A percentile compares a stretch with the other conserved stretches of the same genome.
Evolutionary conservation across 306 rosid species (phyloP).

Genomic region (Parietaria judaica): DNA sequence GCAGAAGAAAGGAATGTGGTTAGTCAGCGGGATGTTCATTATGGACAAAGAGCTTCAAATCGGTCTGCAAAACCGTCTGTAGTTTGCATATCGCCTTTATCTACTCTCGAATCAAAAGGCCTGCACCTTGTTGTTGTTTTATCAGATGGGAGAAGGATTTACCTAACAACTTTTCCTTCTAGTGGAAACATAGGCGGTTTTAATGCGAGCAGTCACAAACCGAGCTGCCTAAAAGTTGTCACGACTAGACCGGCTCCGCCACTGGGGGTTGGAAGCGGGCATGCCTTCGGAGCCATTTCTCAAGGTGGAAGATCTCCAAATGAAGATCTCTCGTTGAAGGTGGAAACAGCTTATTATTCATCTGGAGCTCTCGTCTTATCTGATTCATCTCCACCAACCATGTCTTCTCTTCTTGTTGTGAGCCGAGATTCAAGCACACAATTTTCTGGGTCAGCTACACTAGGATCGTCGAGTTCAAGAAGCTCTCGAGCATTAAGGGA

Average conservation of each 20-base stretch:
- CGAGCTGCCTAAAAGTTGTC: conserved; percentile 84
- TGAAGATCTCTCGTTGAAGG: conserved; percentile 83
- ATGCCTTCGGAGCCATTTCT: conserved; percentile 78
- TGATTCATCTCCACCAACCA: conserved; percentile 83
- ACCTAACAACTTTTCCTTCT: conserved; percentile 85
- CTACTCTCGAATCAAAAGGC: conserved; percentile 83
- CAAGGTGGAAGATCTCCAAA: conserved; percentile 75
- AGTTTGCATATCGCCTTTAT: conserved; percentile 78
- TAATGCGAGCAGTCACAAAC: conserved; percentile 55
- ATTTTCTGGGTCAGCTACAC: conserved; percentile 45
- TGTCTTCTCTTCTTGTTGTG: conserved; percentile 83
- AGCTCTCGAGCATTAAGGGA: conserved; percentile 85
- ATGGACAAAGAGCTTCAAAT: conserved; percentile 63
- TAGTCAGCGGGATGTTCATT: conserved; percentile 61
- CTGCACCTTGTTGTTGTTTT: conserved; percentile 87
- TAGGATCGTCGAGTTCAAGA: conserved; percentile 54
- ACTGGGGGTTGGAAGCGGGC: conserved; percentile 81
- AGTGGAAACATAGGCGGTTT: conserved; percentile 75
- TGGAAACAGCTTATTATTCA: conserved; percentile 86
- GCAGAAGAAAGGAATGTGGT: conserved; percentile 91
- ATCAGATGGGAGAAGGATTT: conserved; percentile 96
- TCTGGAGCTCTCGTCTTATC: conserved; percentile 88
- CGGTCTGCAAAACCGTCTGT: conserved; percentile 70
- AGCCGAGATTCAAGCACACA: conserved; percentile 70
- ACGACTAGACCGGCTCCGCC: conserved; percentile 98